phyloP scores from a whole-genome alignment of 169 alveolate genomes.

The Plasmodium reichenowi region DNA sequence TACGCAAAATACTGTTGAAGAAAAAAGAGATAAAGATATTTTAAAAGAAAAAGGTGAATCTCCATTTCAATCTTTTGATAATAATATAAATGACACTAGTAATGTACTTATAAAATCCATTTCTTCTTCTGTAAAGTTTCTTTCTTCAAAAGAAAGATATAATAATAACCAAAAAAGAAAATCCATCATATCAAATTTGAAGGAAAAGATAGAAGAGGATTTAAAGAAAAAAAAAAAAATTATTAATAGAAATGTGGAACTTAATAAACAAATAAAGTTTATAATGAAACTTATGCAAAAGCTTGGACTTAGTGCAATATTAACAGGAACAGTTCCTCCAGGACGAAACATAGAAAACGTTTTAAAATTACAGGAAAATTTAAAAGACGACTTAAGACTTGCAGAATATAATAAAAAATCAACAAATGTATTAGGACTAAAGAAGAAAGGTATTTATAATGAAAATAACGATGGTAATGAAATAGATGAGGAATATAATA shows the following conservation, averaged over 20 bases:
- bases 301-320: slow-evolving; percentile 60
- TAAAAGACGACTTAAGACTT: slow-evolving; percentile 59
- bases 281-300: slow-evolving; percentile 77
- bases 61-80: slow-evolving; percentile 25
- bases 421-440: slow-evolving; percentile 6
- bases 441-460: slow-evolving; percentile 2
- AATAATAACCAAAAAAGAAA: slow-evolving; percentile 58
- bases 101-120: too few species aligned
- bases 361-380: slow-evolving; percentile 50
- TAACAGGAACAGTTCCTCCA: slow-evolving; percentile 75
- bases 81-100: slow-evolving; percentile 28
- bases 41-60: slow-evolving; percentile 27
- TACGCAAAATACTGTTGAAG: background rate
- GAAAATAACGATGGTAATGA: slow-evolving; percentile 4
- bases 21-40: slow-evolving; percentile 17
- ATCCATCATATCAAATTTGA: slow-evolving; percentile 62
- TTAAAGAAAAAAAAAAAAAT: slow-evolving; percentile 64
- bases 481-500: background rate
- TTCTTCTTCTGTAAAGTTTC: background rate
- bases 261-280: slow-evolving; percentile 69
- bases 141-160: slow-evolving; percentile 24
- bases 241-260: slow-evolving; percentile 67
- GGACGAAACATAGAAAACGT: slow-evolving; percentile 76
- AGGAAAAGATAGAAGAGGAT: slow-evolving; percentile 74
- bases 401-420: slow-evolving; percentile 21